Evolutionary conservation across 805 yeast genomes (phyloP).

Genomic region (Candida namnaoensis): DNA sequence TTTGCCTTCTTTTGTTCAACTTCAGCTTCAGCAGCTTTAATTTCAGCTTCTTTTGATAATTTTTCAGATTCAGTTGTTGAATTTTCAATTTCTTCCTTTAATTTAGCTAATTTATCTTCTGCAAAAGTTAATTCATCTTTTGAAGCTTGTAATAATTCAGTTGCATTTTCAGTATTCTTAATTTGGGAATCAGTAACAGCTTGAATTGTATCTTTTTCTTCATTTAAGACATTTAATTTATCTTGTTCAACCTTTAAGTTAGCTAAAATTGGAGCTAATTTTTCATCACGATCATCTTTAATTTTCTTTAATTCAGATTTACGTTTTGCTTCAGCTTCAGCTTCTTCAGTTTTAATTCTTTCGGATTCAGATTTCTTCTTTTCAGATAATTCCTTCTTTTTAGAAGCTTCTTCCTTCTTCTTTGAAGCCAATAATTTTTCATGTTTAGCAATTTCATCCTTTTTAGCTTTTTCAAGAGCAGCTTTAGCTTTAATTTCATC

Average conservation of each 20-base stretch:
- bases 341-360: constrained; percentile 14
- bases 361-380: constrained; percentile 19
- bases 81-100: constrained; percentile 22
- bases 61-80: constrained; percentile 22
- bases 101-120: constrained; percentile 20
- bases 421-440: constrained; percentile 22
- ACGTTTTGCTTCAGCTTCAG: constrained; percentile 36
- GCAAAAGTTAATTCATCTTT: constrained; percentile 34
- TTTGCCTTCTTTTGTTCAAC: constrained; percentile 23
- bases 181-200: constrained; percentile 35
- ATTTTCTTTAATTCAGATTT: constrained; percentile 30
- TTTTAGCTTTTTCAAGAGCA: constrained; percentile 30
- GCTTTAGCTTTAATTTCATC: constrained; percentile 38
- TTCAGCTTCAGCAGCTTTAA: constrained; percentile 22
- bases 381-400: constrained; percentile 20
- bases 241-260: constrained; percentile 41
- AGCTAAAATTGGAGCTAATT: constrained; percentile 44
- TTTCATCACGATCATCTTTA: constrained; percentile 45
- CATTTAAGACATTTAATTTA: constrained; percentile 39
- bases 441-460: constrained; percentile 23
- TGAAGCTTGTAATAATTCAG: constrained; percentile 32
- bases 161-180: constrained; percentile 34
- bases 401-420: constrained; percentile 24
- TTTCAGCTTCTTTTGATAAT: constrained; percentile 20
- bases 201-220: constrained; percentile 37